Percentiles rank a stretch among this genome's conserved stretches.
These are phyloP conservation scores for Arthrobotrys sinensis DNA, from an alignment of 2,329 filamentous ascomycete genomes.

Conservation along the genomic window DNA sequence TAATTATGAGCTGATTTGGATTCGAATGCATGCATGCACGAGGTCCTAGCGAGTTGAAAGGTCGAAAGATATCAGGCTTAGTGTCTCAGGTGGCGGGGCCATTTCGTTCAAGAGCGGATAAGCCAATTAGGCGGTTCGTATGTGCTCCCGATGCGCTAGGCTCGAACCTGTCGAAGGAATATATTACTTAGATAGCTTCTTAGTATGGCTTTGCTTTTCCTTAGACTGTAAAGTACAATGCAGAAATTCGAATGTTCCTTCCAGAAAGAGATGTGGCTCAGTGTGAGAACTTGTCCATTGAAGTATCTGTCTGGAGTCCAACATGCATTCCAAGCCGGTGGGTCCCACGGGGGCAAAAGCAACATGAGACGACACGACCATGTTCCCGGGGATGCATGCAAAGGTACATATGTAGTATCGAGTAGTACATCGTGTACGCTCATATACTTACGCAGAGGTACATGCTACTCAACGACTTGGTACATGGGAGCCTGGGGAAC, in stretches of 20 bases:
- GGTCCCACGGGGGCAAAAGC: neutral
- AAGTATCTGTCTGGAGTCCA: too few species aligned
- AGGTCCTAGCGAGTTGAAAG: neutral
- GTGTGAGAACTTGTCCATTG: neutral
- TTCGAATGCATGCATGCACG: slow-evolving; percentile 16
- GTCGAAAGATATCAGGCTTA: neutral
- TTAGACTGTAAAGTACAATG: neutral
- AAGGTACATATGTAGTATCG: neutral
- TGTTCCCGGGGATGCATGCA: neutral
- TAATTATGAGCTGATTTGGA: slow-evolving; percentile 35
- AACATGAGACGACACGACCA: slow-evolving; percentile 19
- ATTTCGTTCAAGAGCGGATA: slow-evolving; percentile 9
- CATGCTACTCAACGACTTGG: neutral
- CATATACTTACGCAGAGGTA: neutral
- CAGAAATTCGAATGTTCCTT: slow-evolving; percentile 13
- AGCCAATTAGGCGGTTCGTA: slow-evolving; percentile 34
- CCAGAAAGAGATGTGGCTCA: slow-evolving; percentile 18
- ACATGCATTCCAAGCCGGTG: neutral
- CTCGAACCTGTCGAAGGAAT: neutral
- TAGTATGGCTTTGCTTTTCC: neutral
- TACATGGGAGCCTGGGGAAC: slow-evolving; percentile 32
- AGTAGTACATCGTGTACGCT: neutral
- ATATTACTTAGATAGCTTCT: neutral
- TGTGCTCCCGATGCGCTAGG: slow-evolving; percentile 7
- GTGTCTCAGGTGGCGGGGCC: slow-evolving; percentile 32